Conservation (phyloP, 2,329 filamentous ascomycete species). For the Ophiostoma sp. region DNA sequence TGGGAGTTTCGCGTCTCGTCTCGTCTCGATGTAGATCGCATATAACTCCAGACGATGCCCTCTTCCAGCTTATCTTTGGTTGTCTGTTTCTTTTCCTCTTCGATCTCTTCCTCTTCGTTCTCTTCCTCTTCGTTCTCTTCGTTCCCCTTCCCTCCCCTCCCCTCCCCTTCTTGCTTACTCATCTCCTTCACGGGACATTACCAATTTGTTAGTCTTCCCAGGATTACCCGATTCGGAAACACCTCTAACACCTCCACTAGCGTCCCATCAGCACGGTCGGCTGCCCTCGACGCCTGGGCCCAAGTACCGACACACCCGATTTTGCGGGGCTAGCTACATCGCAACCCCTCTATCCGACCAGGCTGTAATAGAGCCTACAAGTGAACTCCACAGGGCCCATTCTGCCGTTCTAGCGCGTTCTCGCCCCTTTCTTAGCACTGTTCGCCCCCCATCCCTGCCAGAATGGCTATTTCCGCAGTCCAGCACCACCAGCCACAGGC, state of each 20-base stretch:
- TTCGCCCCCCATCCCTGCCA: not conserved
- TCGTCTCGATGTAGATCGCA: slow-evolving; percentile 17
- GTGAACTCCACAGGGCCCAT: no score
- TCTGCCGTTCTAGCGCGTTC: slow-evolving; percentile 9
- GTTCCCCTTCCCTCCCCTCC: not conserved
- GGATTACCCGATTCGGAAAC: slow-evolving; percentile 3
- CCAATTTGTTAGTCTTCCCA: no score
- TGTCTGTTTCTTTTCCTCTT: not conserved
- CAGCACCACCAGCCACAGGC: slow-evolving; percentile 12
- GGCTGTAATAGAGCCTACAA: not conserved
- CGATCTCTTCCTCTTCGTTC: not conserved
- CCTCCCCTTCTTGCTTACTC: not conserved
- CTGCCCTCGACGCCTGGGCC: not conserved
- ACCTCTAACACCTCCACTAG: slow-evolving; percentile 5
- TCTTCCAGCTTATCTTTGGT: not conserved
- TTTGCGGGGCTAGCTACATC: slow-evolving; percentile 20
- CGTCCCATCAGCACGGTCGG: slow-evolving; percentile 2
- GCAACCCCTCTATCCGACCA: slow-evolving; percentile 13
- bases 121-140: not conserved
- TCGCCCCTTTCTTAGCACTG: slow-evolving; percentile 7
- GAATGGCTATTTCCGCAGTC: not conserved
- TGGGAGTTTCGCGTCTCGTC: slow-evolving; percentile 1
- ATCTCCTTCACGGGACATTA: no score
- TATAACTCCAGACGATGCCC: slow-evolving; percentile 20
- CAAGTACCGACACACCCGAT: slow-evolving; percentile 20